Evolutionary conservation across 495 filamentous ascomycete genomes (phyloP), one percentile per base, ranked within the genome.

Genomic region (Penicillium ucsense): DNA sequence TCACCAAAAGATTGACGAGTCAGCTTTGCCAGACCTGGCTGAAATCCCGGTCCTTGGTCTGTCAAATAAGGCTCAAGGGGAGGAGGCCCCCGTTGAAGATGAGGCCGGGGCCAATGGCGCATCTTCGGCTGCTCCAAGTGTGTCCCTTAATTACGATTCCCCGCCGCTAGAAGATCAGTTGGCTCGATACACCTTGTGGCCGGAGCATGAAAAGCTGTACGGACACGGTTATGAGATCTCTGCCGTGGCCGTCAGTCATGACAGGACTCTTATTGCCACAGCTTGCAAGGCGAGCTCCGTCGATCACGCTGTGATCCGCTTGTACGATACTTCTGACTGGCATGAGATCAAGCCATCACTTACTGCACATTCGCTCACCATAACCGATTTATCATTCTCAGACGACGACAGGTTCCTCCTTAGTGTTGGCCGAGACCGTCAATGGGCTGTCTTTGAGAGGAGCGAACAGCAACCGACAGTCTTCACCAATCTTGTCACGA

Each of bases 151-250:
- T 35, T 69, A 81, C 45, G 63, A 75, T 35, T 77, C 85, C 51
- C 94, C 94, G 20, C 90, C 92, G 3, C 69, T 88, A 11, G 92
- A 99, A 62, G 91, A 97, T 55, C 82, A 86, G 47, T 78, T 99
- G 9, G 81, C 87, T 32, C 82, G 92, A 6, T 83, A 95, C 57
- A 94, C 90, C 3, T 76, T 99, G 29, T 99, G 89, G 89, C 92
- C 92, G 0, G 92, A 99, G 54, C 80, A 79, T 36, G 92, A 97
- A 61, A 99, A 99, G 65, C 79, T 99, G 4, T 99, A 99, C 63
- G 92, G 92, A 5, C 92, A 99, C 67, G 92, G 92, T n/a, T 94
- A 94, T 69, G 92, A 99, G 64, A 92, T 99, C 36, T 94, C 89
- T 20, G 83, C 87, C 7, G 79, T 95, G 27, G 86, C 90, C n/a